Percentiles rank a stretch among this genome's conserved stretches.
Conservation (phyloP, 805 yeast genomes). For the Kuraishia piskuri region DNA sequence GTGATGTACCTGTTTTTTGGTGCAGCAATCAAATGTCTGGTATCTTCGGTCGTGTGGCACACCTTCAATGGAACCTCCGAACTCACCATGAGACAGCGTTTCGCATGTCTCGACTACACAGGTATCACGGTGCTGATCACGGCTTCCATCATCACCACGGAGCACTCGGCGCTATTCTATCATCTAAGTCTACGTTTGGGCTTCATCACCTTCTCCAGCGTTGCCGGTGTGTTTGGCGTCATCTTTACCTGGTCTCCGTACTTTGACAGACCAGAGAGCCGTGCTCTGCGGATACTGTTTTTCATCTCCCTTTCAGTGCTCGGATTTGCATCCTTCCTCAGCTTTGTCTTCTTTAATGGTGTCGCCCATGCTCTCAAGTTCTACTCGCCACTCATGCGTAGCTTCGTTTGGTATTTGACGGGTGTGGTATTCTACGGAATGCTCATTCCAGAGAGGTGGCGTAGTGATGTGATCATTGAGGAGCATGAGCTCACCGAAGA, state of each 20-base stretch:
- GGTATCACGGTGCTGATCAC: constrained; percentile 89
- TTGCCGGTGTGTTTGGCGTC: constrained; percentile 67
- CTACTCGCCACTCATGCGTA: constrained; percentile 62
- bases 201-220: constrained; percentile 52
- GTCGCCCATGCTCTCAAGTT: constrained; percentile 38
- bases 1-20: constrained; percentile 56
- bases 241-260: constrained; percentile 85
- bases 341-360: constrained; percentile 49
- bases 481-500: constrained; percentile 26
- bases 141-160: constrained; percentile 80
- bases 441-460: constrained; percentile 82
- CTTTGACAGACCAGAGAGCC: constrained; percentile 81
- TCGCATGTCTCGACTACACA: constrained; percentile 91
- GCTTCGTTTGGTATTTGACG: constrained; percentile 62
- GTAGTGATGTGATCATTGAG: constrained; percentile 58
- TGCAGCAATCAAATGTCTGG: constrained; percentile 70
- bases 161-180: constrained; percentile 67
- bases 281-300: constrained; percentile 71
- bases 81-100: constrained; percentile 51
- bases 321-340: constrained; percentile 61
- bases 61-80: constrained; percentile 76
- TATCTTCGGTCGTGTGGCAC: constrained; percentile 85
- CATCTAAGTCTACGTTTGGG: constrained; percentile 36
- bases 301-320: constrained; percentile 70
- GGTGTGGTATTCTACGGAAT: constrained; percentile 89